Evolutionary conservation across 73 alveolate genomes (phyloP), one percentile per base, ranked within the genome.

Genomic region (Uronychia binucleata): DNA sequence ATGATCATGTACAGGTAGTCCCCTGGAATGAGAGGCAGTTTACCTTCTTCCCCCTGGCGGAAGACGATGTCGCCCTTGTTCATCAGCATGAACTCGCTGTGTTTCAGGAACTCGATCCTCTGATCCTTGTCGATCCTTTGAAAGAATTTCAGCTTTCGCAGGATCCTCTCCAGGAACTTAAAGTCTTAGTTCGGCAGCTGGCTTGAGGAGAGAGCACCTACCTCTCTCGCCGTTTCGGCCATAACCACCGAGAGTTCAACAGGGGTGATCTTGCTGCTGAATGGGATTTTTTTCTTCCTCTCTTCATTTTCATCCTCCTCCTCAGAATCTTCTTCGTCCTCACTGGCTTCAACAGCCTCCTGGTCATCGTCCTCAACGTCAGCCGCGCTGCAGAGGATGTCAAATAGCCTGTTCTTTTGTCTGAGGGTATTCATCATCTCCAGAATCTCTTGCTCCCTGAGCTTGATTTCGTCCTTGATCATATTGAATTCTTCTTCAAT

Each of bases 1-100:
- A 81, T n/a, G 28, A 81, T 81, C 26, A 81, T 28, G 28, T 81
- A 81, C 81, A 81, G n/a, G 26, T 59, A 59, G 29, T 59, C 58
- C 8, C 81, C 81, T 26, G 13, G 27, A 5, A 46, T 11, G 5
- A 19, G 19, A 5, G 5, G 67, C 19, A 46, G 5, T 19, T 46
- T 46, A 46, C 67, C 67, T 46, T 46, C 67, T 46, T 81, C 88
- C 27, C 88, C 88, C 59, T 81, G 81, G 34, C n/a, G 28, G 34
- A 81, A 33, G 30, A 81, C 26, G 29, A 67, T 5, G 26, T 67
- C 34, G 5, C 32, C 14, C 32, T 67, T 67, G 34, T 67, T 46
- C 19, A 46, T 5, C 67, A 11, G 67, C 19, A 11, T 11, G 19
- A 46, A 46, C 67, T 46, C 5, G 67, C n/a, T 19, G n/a, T 46